Evolutionary conservation across 148 eudicot genomes (phyloP).

Genomic region (Rhododendron williamsianum): DNA sequence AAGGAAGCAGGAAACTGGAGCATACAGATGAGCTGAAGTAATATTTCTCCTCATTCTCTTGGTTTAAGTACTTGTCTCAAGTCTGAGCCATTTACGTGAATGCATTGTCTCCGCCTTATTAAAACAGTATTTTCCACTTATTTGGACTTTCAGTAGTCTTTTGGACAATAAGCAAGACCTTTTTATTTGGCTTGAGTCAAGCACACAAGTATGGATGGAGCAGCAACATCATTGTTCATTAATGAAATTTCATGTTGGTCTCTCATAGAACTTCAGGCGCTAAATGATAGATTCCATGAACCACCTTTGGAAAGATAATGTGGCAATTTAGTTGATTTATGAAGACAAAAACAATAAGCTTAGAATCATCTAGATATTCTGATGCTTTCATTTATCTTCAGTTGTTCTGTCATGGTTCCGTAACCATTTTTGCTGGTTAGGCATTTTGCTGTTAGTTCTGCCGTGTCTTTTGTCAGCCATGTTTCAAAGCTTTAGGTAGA

Average conservation of each 20-base stretch:
- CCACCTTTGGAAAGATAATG: not conserved
- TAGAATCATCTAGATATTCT: not conserved
- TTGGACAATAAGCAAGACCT: not conserved
- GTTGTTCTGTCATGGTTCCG: not conserved
- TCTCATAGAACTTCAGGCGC: not conserved
- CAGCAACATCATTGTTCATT: not conserved
- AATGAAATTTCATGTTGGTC: not conserved
- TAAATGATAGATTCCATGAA: not conserved
- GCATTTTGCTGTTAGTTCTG: not conserved
- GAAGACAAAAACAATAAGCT: not conserved
- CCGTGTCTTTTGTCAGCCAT: not conserved
- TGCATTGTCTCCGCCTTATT: not conserved
- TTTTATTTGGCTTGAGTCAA: not conserved
- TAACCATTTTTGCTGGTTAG: not conserved
- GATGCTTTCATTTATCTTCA: not conserved
- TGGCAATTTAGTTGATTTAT: not conserved
- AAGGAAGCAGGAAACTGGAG: slow-evolving; percentile 56
- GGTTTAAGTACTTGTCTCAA: not conserved
- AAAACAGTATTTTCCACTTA: not conserved
- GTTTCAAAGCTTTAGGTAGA: not conserved
- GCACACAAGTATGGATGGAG: not conserved
- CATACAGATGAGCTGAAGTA: slow-evolving; percentile 63
- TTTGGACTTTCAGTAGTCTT: not conserved
- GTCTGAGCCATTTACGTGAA: not conserved
- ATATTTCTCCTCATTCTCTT: slow-evolving; percentile 11